phyloP scores from a whole-genome alignment of 2,329 filamentous ascomycete species.

The Ophiosphaerella korrae region DNA sequence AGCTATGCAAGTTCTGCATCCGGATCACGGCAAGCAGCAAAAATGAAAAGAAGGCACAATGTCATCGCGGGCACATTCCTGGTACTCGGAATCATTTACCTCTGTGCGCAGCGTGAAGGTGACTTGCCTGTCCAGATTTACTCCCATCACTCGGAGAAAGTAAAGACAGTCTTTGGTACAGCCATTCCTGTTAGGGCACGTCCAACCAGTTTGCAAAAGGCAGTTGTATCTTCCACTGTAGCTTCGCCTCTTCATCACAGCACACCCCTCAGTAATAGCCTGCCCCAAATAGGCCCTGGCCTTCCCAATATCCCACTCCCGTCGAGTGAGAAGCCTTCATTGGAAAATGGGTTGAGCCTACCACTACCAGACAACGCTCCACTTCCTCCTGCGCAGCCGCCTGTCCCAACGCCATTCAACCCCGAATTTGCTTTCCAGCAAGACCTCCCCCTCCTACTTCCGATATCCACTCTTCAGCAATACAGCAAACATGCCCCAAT shows the following conservation, averaged over 20 bases:
- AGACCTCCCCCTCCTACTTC: slow-evolving; percentile 32
- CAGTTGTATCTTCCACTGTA: too few relatives aligned
- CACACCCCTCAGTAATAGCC: too few relatives aligned
- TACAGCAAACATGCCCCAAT: slow-evolving; percentile 26
- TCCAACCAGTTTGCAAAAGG: too few relatives aligned
- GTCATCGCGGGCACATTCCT: slow-evolving; percentile 8
- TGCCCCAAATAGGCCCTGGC: not conserved
- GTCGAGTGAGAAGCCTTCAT: not conserved
- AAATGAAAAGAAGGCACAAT: slow-evolving; percentile 11
- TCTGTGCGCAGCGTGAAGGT: slow-evolving; percentile 6
- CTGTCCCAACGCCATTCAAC: slow-evolving; percentile 14
- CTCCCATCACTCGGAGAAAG: not conserved
- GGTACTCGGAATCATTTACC: slow-evolving; percentile 5
- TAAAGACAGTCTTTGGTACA: not conserved
- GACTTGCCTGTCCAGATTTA: not conserved
- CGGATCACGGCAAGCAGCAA: not conserved
- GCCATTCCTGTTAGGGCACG: not conserved
- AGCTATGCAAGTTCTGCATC: too few relatives aligned
- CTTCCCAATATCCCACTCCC: not conserved
- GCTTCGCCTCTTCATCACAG: too few relatives aligned
- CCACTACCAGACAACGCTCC: not conserved
- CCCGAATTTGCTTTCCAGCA: slow-evolving; percentile 32
- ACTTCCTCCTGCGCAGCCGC: not conserved
- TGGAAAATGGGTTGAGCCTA: not conserved
- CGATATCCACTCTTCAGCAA: slow-evolving; percentile 16